phyloP scores from a whole-genome alignment of 257 asterid species.

The Oldenlandia corymbosa region DNA sequence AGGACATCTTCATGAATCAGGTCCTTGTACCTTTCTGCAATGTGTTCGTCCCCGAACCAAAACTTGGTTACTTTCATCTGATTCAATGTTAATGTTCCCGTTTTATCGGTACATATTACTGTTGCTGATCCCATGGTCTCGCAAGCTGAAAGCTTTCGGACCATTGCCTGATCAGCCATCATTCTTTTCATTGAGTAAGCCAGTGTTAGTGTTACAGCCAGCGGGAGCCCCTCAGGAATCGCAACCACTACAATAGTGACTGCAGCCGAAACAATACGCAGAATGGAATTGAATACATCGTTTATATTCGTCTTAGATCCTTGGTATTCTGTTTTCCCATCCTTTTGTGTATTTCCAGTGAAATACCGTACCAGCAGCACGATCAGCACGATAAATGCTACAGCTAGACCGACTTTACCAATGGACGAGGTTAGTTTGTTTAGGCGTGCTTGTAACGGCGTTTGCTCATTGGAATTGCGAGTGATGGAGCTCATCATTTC shows the following conservation, averaged over 20 bases:
- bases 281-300: conserved; percentile 27
- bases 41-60: conserved; percentile 14
- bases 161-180: conserved; percentile 42
- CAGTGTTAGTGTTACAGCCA: conserved; percentile 42
- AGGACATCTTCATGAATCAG: not conserved
- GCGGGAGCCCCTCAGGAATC: conserved; percentile 41
- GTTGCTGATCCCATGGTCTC: conserved; percentile 31
- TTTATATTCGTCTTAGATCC: conserved; percentile 20
- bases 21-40: not conserved
- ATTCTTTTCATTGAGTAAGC: conserved; percentile 38
- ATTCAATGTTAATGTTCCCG: conserved; percentile 26
- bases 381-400: conserved; percentile 35
- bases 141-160: conserved; percentile 24
- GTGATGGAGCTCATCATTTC: conserved; percentile 28
- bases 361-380: conserved; percentile 32
- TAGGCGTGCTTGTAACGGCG: conserved; percentile 35
- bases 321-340: conserved; percentile 23
- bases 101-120: conserved; percentile 22
- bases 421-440: conserved; percentile 35
- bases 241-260: conserved; percentile 44
- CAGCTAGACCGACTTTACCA: conserved; percentile 35
- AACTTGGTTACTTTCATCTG: conserved; percentile 23
- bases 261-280: conserved; percentile 33
- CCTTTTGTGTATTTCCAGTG: conserved; percentile 26
- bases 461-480: conserved; percentile 25